A percentile compares a stretch with the other conserved stretches of the same genome.
phyloP scores from a whole-genome alignment of 805 yeast species.

The Starmerella kuoi region DNA sequence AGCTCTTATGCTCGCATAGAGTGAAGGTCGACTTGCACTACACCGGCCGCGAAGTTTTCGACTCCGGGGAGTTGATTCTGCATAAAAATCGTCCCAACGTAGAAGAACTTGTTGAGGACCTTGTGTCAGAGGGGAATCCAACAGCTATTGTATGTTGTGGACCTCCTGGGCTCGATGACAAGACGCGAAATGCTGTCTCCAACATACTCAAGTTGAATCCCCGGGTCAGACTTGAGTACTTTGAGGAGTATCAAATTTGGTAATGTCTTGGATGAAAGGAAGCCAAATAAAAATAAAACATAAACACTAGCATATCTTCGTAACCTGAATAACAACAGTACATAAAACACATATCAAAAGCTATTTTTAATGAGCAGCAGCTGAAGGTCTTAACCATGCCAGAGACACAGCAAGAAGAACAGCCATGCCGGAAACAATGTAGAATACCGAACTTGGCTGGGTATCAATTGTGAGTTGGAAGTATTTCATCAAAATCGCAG shows the following conservation, averaged over 20 bases:
- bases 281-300: no score
- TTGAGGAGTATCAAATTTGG: constrained; percentile 65
- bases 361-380: no score
- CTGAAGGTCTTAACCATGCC: no score
- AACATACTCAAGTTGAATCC: constrained; percentile 25
- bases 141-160: constrained; percentile 52
- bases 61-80: background rate
- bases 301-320: no score
- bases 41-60: background rate
- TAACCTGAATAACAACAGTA: background rate
- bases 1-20: background rate
- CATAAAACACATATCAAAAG: background rate
- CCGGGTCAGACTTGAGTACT: constrained; percentile 44
- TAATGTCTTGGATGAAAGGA: constrained; percentile 22
- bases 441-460: constrained; percentile 4
- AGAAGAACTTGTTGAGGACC: constrained; percentile 26
- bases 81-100: constrained; percentile 10
- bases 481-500: constrained; percentile 13
- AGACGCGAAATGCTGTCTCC: constrained; percentile 39
- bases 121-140: constrained; percentile 31
- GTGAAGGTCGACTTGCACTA: constrained; percentile 4
- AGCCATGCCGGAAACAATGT: constrained; percentile 5
- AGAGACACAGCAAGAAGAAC: background rate
- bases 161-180: constrained; percentile 48
- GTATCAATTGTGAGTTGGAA: constrained; percentile 9